Percentiles rank a stretch among this genome's conserved stretches.
These are phyloP conservation scores for Pilatotrama ljubarskyi DNA, from an alignment of 768 basidiomycete genomes.

Conservation along the genomic window DNA sequence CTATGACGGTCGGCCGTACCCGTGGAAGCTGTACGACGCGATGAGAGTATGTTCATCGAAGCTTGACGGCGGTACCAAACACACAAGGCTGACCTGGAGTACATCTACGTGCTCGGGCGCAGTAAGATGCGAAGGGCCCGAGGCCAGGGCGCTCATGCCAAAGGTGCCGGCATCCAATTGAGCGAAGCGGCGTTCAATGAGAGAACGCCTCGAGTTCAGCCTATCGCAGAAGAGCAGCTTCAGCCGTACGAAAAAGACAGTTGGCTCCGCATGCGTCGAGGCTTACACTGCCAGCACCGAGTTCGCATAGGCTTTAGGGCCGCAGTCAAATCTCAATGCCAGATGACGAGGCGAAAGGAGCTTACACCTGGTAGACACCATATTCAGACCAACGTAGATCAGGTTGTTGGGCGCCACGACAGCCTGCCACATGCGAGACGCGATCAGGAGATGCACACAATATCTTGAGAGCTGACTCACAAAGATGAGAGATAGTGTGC, in stretches of 20 bases:
- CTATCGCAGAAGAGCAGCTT: not conserved
- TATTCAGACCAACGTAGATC: not conserved
- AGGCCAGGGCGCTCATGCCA: slow-evolving; percentile 1
- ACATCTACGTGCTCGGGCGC: not conserved
- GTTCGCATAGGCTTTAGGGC: not conserved
- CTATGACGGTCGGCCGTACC: not conserved
- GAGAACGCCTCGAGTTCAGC: not conserved
- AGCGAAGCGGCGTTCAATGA: not conserved
- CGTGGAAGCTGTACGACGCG: not conserved
- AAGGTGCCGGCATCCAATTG: not conserved
- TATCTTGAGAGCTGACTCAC: no score
- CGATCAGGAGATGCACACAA: not conserved
- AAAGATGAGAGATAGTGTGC: not conserved
- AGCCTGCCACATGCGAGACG: not conserved
- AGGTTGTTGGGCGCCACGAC: not conserved
- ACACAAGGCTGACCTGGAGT: not conserved
- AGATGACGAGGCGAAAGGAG: not conserved
- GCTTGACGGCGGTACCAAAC: no score
- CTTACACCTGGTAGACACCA: slow-evolving; percentile 7
- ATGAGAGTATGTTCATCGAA: no score
- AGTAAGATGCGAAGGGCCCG: not conserved
- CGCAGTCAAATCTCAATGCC: not conserved
- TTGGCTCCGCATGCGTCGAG: not conserved
- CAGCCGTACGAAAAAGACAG: no score
- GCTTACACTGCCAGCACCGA: slow-evolving; percentile 4